Evolutionary conservation across 371 early-diverging fungal genomes (phyloP), one percentile per base, ranked within the genome.

Genomic region (Dinochytrium kinnereticum): DNA sequence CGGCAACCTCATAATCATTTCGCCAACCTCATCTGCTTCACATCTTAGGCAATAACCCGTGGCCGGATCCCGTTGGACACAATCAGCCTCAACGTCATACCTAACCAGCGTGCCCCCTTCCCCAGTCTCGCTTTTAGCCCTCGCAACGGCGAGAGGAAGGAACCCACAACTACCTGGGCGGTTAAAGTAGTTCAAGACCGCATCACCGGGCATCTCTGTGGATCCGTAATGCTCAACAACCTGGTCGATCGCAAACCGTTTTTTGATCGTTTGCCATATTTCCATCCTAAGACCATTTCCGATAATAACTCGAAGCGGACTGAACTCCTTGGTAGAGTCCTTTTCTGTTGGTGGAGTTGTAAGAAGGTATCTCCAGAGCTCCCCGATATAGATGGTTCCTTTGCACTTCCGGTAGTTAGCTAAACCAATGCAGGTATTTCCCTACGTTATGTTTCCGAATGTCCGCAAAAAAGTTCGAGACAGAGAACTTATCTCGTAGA

Each of bases 261-360:
- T 79, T 66, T 82, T 82, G 78, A 92, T 85, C 1, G 78, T 75
- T 30, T 70, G 78, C 91, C 91, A 92, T n/a, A 91, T 85, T 66
- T 92, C 92, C 34, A 87, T 83, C 0, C 90, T 81, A 78, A 92
- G 86, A 2, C 92, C 92, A 74, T 92, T 92, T 36, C 92, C 92
- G 66, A 90, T 86, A 10, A 85, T 87, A 31, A 89, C 70, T 1
- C 89, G 82, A 36, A 83, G 59, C 0, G 71, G 71, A 30, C 64
- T 51, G 40, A 71, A 68, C 76, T 3, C 76, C 68, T 66, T 88
- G 84, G 21, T 79, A 34, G 80, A 81, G 50, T 91, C 91, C 31
- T 76, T 61, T 7, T 87, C 83, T 7, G 80, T 77, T 1, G 80
- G 73, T 0, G 90, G 88, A 21, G 80, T 80, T 51, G 81, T 78